Evolutionary conservation across 495 filamentous ascomycete genomes (phyloP).

Genomic region (Paragyromitra xinjiangensis): DNA sequence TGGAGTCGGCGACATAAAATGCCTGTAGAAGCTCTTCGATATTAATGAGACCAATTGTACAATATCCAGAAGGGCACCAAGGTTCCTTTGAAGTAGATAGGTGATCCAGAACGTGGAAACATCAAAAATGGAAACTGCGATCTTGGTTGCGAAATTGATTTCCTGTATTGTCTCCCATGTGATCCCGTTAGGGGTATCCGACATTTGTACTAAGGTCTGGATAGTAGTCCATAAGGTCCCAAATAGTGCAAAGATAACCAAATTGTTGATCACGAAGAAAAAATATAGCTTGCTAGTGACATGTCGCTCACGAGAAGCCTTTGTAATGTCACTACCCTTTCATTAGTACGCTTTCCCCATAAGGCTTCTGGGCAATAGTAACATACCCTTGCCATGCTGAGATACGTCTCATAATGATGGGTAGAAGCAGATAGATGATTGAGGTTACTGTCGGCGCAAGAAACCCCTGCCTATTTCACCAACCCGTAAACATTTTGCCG

Average conservation of each 20-base stretch:
- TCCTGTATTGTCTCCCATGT: constrained; percentile 41
- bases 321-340: constrained; percentile 82
- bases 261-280: constrained; percentile 98
- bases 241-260: constrained; percentile 93
- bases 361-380: neutral
- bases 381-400: constrained; percentile 57
- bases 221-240: constrained; percentile 58
- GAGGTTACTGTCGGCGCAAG: constrained; percentile 90
- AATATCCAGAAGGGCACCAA: constrained; percentile 89
- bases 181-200: constrained; percentile 53
- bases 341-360: constrained; percentile 67
- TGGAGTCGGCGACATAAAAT: constrained; percentile 86
- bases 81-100: constrained; percentile 89
- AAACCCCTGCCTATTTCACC: constrained; percentile 74
- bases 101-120: constrained; percentile 93
- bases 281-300: constrained; percentile 90
- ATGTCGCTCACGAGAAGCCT: constrained; percentile 91
- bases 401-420: constrained; percentile 83
- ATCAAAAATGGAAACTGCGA: constrained; percentile 69
- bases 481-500: constrained; percentile 7
- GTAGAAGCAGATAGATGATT: constrained; percentile 84
- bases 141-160: constrained; percentile 33
- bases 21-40: constrained; percentile 82
- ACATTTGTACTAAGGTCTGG: constrained; percentile 34
- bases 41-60: constrained; percentile 81